Percentiles rank a stretch among this genome's conserved stretches.
Conservation (phyloP, 1,139 yeast species). For the Debaryomyces coudertii region DNA sequence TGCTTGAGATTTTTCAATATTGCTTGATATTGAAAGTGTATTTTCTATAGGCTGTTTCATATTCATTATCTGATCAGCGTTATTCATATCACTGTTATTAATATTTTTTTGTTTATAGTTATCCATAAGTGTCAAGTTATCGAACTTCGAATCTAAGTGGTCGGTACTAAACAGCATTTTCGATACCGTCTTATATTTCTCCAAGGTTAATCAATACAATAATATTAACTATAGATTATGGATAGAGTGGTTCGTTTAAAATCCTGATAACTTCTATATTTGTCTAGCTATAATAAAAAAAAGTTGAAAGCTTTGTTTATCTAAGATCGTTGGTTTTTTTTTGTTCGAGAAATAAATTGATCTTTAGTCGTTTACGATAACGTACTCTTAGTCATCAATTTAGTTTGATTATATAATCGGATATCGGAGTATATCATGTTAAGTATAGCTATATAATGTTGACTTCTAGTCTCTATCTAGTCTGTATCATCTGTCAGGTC, state of each 20-base stretch:
- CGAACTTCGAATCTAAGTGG: conserved; percentile 24
- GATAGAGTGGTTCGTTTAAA: background rate
- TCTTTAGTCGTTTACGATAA: conserved; percentile 8
- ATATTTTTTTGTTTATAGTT: conserved; percentile 1
- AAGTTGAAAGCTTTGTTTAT: conserved; percentile 1
- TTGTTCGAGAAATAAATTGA: conserved; percentile 3
- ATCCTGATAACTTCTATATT: background rate
- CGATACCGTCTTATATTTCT: background rate
- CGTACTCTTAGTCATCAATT: conserved; percentile 6
- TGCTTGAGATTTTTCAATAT: conserved; percentile 18
- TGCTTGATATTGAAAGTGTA: conserved; percentile 1
- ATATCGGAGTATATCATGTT: background rate
- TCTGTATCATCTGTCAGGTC: conserved; percentile 52
- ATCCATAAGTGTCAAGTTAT: conserved; percentile 17
- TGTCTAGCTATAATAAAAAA: background rate
- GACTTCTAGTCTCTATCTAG: conserved; percentile 19
- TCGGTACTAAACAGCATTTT: conserved; percentile 21
- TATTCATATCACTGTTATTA: background rate
- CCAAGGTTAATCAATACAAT: background rate
- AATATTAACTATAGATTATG: background rate
- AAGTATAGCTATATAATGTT: too few relatives aligned
- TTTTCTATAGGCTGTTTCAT: background rate
- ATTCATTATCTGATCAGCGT: background rate
- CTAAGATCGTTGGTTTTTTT: conserved; percentile 4
- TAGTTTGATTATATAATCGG: background rate